Base-by-base conservation (phyloP, 2,329 filamentous ascomycete species). In the Clarireedia hainanense region DNA sequence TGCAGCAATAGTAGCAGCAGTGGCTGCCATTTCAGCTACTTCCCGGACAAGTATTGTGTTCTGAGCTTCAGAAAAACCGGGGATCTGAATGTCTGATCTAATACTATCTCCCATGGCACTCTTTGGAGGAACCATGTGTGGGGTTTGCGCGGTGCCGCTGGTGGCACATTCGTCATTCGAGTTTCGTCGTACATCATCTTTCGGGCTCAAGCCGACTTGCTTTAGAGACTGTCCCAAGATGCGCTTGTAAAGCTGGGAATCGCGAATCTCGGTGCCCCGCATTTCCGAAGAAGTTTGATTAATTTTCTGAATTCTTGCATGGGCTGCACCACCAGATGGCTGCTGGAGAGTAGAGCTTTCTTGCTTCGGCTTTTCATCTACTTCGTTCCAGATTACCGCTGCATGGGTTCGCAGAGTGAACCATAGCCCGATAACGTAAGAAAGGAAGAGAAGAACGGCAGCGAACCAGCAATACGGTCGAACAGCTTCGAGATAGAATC, bases 371-470 rank as follows among this genome's bases (percentile, higher is more conserved):
- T 90, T 91, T 72, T 91, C 88, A 40, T 91, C 88, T 2, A 79
- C 69, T 60, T 96, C 91, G 65, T 91, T 94, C 94, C 94, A 99
- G 62, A 99, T 99, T 47, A 96, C 88, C 4, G 95, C 91, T 4
- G 94, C 94, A 69, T 99, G 94, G 0, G 94, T 99, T 61, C 94
- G 82, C 20, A 99, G 80, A 0, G 94, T 99, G 72, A 99, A 99
- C 79, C 94, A 89, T 14, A 99, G 77, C 24, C 94, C 94, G 58
- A 97, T 94, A 37, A 94, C 77, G 69, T 99, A 99, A 1, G 91
- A 95, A 27, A 96, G 75, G 73, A 99, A 97, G 14, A 99, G 77
- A 67, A 95, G 79, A 4, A 85, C 73, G 0, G 94, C 90, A 4
- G 90, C 87, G 67, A 95, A 83, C 77, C 91, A 96, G 66, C 89